Evolutionary conservation across 345 rosid genomes (phyloP).

Genomic region (Gossypium raimondii): DNA sequence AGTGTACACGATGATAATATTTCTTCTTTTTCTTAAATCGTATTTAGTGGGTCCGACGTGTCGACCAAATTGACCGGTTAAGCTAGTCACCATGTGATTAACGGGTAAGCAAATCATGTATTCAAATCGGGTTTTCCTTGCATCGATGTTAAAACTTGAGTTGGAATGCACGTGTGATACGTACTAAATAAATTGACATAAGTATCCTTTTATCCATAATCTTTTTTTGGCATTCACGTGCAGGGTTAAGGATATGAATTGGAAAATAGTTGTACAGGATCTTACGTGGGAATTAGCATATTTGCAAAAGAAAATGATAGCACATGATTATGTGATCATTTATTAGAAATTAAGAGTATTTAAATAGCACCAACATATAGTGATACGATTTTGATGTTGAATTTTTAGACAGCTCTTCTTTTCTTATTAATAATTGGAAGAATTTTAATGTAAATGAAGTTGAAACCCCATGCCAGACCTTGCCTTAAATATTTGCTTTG

Average conservation of each 20-base stretch:
- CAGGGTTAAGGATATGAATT: constrained; percentile 10
- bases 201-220: background rate
- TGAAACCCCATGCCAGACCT: constrained; percentile 13
- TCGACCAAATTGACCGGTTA: constrained; percentile 49
- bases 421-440: too few species aligned
- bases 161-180: constrained; percentile 30
- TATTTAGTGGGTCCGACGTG: constrained; percentile 29
- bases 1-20: too few species aligned
- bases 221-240: background rate
- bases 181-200: background rate
- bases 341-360: too few species aligned
- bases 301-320: constrained; percentile 22
- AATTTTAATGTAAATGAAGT: too few species aligned
- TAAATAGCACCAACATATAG: too few species aligned
- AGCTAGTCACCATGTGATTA: constrained; percentile 62
- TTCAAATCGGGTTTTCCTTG: constrained; percentile 18
- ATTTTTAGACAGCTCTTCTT: too few species aligned
- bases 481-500: background rate
- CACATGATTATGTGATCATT: background rate
- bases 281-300: constrained; percentile 24
- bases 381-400: too few species aligned
- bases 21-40: background rate
- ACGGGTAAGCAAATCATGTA: constrained; percentile 28
- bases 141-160: constrained; percentile 23
- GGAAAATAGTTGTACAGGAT: constrained; percentile 2